Conservation (phyloP, 192 early-diverging fungal genomes). For the Backusella westeae region DNA sequence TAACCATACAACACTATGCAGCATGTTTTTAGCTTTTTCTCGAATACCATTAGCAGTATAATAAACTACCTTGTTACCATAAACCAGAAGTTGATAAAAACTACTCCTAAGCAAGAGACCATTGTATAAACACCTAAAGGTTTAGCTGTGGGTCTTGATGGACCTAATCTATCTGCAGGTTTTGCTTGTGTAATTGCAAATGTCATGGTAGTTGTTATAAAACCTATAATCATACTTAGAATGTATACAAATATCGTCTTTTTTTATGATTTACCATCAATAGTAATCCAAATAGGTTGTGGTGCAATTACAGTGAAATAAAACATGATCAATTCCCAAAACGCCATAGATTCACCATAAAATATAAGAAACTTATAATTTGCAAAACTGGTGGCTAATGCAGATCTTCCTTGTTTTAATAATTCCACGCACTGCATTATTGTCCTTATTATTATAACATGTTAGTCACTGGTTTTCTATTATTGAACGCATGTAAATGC, state of each 20-base stretch:
- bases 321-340: conserved; percentile 63
- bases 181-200: conserved; percentile 67
- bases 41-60: not conserved
- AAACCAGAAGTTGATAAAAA: conserved; percentile 73
- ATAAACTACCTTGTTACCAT: conserved; percentile 35
- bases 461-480: not conserved
- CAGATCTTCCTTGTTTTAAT: conserved; percentile 68
- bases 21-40: not conserved
- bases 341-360: conserved; percentile 75
- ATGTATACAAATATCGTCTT: not conserved
- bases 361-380: conserved; percentile 74
- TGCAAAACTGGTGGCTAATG: conserved; percentile 72
- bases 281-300: conserved; percentile 72
- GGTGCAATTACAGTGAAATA: conserved; percentile 72
- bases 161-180: conserved; percentile 54
- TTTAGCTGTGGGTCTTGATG: conserved; percentile 67
- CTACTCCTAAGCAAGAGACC: conserved; percentile 63
- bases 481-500: not conserved
- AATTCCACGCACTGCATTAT: conserved; percentile 69
- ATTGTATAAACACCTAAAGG: conserved; percentile 71
- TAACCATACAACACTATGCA: conserved; percentile 48
- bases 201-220: conserved; percentile 59
- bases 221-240: not conserved
- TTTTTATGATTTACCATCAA: conserved; percentile 43
- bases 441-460: conserved; percentile 26